Evolutionary conservation across 345 rosid species (phyloP), one percentile per base, ranked within the genome.

Genomic region (Salix caprea): DNA sequence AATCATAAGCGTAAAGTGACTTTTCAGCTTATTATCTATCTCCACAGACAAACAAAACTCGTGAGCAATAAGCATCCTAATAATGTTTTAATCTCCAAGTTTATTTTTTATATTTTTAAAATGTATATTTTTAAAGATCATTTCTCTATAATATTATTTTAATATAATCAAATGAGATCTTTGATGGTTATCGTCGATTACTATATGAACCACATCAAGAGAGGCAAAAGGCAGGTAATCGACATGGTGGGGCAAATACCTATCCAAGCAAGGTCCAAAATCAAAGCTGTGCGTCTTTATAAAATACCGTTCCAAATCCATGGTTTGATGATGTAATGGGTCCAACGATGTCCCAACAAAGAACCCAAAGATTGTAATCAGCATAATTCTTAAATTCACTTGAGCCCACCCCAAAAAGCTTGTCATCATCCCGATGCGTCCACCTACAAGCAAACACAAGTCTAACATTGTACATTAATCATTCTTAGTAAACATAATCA

Each of bases 301-400:
- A 58, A 56, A n/a, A 56, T n/a, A 56, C 28, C 12, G 13, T 56
- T 9, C 62, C 62, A 56, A n/a, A 56, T 58, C 26, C n/a, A 8
- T 58, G 62, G 6, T 58, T 19, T 6, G 7, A 34, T 19, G 23
- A 54, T 54, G 19, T n/a, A 58, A n/a, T 34, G 82, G 83, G 77
- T 76, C 87, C 84, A 79, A 72, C 37, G 3, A 39, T 56, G 13
- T 72, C 80, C 69, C 78, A 50, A n/a, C 61, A 71, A 40, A 40
- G 54, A 56, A 61, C 26, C 19, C 52, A 5, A 71, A 40, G 2
- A 18, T 44, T 73, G 46, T 5, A n/a, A 37, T n/a, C 16, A 58
- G 21, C 11, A 32, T 72, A 72, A n/a, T 46, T 72, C 83, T 48
- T 23, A 34, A 48, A 81, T 71, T 58, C 62, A 58, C 4, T n/a